phyloP scores from a whole-genome alignment of 2,329 filamentous ascomycete species.

The Emergomyces orientalis region DNA sequence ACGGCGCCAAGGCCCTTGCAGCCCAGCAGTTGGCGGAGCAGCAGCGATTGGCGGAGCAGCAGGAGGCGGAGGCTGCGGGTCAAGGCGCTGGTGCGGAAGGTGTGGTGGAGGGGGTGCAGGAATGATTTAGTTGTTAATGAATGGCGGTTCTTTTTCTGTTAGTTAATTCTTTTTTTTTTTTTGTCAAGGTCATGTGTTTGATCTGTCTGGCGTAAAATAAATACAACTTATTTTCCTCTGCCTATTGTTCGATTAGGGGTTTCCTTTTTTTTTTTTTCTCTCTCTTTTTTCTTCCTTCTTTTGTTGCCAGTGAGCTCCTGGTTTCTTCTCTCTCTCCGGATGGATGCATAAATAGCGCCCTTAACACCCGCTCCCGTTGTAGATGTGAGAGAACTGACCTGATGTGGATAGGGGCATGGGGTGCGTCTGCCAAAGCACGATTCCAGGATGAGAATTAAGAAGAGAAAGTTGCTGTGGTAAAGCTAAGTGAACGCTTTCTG shows the following conservation, averaged over 20 bases:
- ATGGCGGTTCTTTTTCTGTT: neutral
- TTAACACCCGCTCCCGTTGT: no score
- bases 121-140: conserved; percentile 26
- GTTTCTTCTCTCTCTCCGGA: neutral
- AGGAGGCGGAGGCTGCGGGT: conserved; percentile 36
- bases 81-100: conserved; percentile 14
- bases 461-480: neutral
- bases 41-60: conserved; percentile 51
- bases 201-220: conserved; percentile 6
- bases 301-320: neutral
- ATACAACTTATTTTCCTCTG: conserved; percentile 7
- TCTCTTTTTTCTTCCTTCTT: conserved; percentile 1
- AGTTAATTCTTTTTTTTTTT: neutral
- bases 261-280: conserved; percentile 5
- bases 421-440: neutral
- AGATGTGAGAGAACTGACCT: no score
- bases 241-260: conserved; percentile 5
- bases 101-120: conserved; percentile 38
- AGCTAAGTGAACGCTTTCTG: neutral
- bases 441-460: neutral
- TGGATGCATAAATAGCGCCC: no score
- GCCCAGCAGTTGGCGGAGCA: conserved; percentile 48
- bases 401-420: no score
- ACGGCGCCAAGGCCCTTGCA: conserved; percentile 80
- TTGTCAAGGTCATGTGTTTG: conserved; percentile 6